phyloP scores from a whole-genome alignment of 2,329 filamentous ascomycete genomes.

The Cladophialophora yegresii region DNA sequence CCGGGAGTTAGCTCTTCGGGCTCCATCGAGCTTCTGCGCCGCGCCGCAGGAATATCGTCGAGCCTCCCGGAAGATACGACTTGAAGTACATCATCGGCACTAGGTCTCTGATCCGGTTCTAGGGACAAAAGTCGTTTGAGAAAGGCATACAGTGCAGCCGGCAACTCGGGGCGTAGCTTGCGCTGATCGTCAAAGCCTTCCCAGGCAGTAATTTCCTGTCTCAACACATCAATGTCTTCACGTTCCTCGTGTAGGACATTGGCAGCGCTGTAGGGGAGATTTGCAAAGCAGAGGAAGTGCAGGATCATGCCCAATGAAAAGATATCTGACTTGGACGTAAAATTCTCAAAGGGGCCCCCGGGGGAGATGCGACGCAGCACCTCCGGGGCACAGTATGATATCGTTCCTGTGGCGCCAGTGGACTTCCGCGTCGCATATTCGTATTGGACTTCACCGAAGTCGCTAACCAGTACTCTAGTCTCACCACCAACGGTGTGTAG shows the following conservation, averaged over 20 bases:
- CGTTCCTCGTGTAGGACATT: conserved; percentile 86
- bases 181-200: conserved; percentile 79
- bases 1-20: conserved; percentile 36
- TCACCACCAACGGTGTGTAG: conserved; percentile 74
- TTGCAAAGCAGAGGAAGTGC: conserved; percentile 95
- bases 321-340: conserved; percentile 96
- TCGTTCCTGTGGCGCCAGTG: conserved; percentile 90
- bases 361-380: conserved; percentile 69
- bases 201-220: conserved; percentile 85
- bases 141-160: conserved; percentile 80
- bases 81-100: conserved; percentile 78
- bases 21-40: conserved; percentile 28
- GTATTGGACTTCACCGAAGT: conserved; percentile 94
- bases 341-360: conserved; percentile 79
- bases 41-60: conserved; percentile 28
- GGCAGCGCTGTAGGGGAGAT: conserved; percentile 79
- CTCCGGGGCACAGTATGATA: conserved; percentile 96
- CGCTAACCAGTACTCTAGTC: conserved; percentile 83
- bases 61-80: conserved; percentile 69
- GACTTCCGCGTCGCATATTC: conserved; percentile 80
- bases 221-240: conserved; percentile 82
- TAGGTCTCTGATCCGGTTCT: conserved; percentile 74
- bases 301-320: conserved; percentile 98
- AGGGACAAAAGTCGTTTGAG: conserved; percentile 78
- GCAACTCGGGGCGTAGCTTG: conserved; percentile 75